Evolutionary conservation across 371 early-diverging fungal species (phyloP), one percentile per base, ranked within the genome.

Genomic region (Coelomomyces lativittatus): DNA sequence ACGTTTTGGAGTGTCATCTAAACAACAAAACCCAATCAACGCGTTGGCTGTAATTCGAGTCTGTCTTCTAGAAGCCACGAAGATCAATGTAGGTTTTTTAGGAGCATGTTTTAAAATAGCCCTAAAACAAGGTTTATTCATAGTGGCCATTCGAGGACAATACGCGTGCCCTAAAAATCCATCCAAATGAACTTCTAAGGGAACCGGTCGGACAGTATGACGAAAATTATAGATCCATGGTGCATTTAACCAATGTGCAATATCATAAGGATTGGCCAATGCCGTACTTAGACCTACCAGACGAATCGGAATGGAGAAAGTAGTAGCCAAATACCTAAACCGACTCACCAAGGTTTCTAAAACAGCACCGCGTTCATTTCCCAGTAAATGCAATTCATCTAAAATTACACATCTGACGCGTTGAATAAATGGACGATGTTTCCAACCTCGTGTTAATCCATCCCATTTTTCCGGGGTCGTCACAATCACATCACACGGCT

Each of bases 391-490:
- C 46, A 99, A 95, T 69, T 98, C 98, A 65, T 98, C 99, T 54
- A 97, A 86, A 30, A 99, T 86, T 6, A 99, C 84, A 35, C 84
- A 69, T 12, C 84, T 76, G 47, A 92, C 83, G 39, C 72, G 54
- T 31, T 75, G 78, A 4, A 91, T 88, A 62, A 88, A 91, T 21
- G 66, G 73, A 48, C 88, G 70, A 24, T 66, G 78, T 54, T 90
- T 76, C 97, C 86, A 90, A 32, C 78, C 76, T 47, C 90, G 84
- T 59, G 86, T 88, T 56, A 92, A 81, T 49, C 91, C 89, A 64
- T 98, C 97, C 90, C 96, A 98, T 56, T 97, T 97, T 56, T 98
- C 98, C 1, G 73, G 75, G 2, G 82, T 99, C 0, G 97, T 95
- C 46, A 98, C 80, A 48, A 98, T 88, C 31, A 99, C 85, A 57